These are phyloP conservation scores for Artemisia princeps DNA, from an alignment of 140 eudicot species.

Conservation along the genomic window DNA sequence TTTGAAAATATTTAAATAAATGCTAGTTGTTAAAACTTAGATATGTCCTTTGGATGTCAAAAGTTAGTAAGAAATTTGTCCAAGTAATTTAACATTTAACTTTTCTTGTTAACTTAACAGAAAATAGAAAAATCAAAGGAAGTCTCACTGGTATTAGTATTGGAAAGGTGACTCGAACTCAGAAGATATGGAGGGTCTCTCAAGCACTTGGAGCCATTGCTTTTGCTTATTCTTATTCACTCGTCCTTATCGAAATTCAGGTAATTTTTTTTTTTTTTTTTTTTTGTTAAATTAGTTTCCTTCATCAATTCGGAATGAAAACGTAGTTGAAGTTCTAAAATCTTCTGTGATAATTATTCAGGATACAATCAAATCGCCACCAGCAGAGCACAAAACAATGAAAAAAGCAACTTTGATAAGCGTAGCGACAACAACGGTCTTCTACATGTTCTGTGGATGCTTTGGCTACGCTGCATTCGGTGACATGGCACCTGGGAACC, in stretches of 20 bases:
- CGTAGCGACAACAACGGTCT: conserved; percentile 41
- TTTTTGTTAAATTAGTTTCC: too few relatives aligned
- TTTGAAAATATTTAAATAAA: too few relatives aligned
- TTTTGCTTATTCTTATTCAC: conserved; percentile 52
- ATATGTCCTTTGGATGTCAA: too few relatives aligned
- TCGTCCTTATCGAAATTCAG: conserved; percentile 60
- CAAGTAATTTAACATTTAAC: too few relatives aligned
- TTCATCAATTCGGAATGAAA: too few relatives aligned
- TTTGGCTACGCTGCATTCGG: conserved; percentile 75
- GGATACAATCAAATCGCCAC: conserved; percentile 68
- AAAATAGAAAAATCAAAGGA: conserved; percentile 43
- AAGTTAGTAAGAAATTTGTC: too few relatives aligned
- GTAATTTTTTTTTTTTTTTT: background rate
- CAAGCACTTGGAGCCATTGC: conserved; percentile 78
- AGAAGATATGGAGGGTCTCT: conserved; percentile 58
- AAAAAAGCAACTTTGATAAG: conserved; percentile 52
- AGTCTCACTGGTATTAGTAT: conserved; percentile 57
- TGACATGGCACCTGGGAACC: conserved; percentile 60
- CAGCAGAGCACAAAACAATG: conserved; percentile 64
- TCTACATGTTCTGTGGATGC: conserved; percentile 62
- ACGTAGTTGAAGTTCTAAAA: background rate
- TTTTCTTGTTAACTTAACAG: conserved; percentile 8
- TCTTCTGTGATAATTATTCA: background rate
- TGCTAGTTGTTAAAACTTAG: too few relatives aligned
- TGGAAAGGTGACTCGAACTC: conserved; percentile 43